Percentiles rank a stretch among this genome's conserved stretches.
phyloP scores from a whole-genome alignment of 495 filamentous ascomycete genomes.

The Penicillium atrosanguineum region DNA sequence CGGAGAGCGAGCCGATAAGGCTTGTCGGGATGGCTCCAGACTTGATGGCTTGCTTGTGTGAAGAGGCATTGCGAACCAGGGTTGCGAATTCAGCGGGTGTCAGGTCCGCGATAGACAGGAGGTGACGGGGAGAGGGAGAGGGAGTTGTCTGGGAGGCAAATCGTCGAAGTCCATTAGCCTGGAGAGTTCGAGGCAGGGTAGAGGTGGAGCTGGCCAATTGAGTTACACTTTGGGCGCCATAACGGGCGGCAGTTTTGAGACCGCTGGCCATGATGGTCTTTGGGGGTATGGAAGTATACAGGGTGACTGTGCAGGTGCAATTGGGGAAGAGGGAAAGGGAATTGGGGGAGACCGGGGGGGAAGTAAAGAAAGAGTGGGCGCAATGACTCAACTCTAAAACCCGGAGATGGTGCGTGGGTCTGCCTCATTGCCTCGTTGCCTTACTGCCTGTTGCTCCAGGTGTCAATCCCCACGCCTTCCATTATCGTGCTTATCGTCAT shows the following conservation, averaged over 20 bases:
- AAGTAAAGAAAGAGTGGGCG: constrained; percentile 6
- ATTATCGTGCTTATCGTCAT: constrained; percentile 30
- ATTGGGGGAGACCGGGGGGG: constrained; percentile 4
- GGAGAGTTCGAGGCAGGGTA: constrained; percentile 31
- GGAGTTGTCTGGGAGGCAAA: constrained; percentile 43
- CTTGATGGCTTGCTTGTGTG: constrained; percentile 76
- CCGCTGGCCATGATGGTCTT: constrained; percentile 32
- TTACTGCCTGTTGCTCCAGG: constrained; percentile 3
- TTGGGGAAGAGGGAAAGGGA: constrained; percentile 8
- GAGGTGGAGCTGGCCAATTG: constrained; percentile 33
- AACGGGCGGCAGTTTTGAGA: constrained; percentile 56
- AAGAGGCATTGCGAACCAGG: constrained; percentile 75
- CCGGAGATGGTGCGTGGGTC: constrained; percentile 7
- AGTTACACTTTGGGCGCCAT: constrained; percentile 32
- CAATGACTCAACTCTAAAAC: constrained; percentile 25
- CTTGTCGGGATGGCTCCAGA: constrained; percentile 58
- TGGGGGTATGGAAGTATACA: background rate
- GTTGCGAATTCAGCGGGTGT: constrained; percentile 72
- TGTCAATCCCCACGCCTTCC: constrained; percentile 17
- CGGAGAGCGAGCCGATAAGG: constrained; percentile 56
- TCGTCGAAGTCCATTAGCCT: constrained; percentile 35
- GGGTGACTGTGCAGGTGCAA: constrained; percentile 8
- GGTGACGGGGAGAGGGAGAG: constrained; percentile 67
- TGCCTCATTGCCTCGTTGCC: background rate
- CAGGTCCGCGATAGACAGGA: constrained; percentile 87